Evolutionary conservation across 805 yeast genomes (phyloP).

Genomic region (Pichia californica): DNA sequence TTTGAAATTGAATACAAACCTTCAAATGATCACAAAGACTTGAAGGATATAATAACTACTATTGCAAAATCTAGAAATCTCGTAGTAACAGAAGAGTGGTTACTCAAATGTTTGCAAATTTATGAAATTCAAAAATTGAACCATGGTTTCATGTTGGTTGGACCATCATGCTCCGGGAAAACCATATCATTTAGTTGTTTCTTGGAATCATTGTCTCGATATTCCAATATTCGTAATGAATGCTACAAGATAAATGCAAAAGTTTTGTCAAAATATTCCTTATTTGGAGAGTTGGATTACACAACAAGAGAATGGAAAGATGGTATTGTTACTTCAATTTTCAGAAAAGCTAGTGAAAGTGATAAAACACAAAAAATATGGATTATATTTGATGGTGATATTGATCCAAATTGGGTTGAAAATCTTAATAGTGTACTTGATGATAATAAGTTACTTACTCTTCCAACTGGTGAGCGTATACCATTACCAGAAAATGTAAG

Average conservation of each 20-base stretch:
- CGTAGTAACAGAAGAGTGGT: conserved; percentile 36
- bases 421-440: conserved; percentile 85
- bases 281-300: conserved; percentile 67
- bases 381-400: conserved; percentile 87
- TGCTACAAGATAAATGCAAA: conserved; percentile 64
- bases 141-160: conserved; percentile 79
- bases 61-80: conserved; percentile 31
- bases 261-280: conserved; percentile 53
- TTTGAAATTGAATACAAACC: conserved; percentile 21
- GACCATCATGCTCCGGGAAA: conserved; percentile 73
- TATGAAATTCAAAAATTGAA: conserved; percentile 53
- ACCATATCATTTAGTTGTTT: conserved; percentile 46
- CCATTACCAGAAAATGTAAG: conserved; percentile 56
- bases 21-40: conserved; percentile 13
- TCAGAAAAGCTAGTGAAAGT: conserved; percentile 53
- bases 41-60: conserved; percentile 24
- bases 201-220: conserved; percentile 34
- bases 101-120: conserved; percentile 53
- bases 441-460: conserved; percentile 73
- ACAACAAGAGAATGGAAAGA: conserved; percentile 90
- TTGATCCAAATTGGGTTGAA: conserved; percentile 93
- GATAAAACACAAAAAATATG: conserved; percentile 58
- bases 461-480: conserved; percentile 87
- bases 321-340: conserved; percentile 66
- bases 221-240: conserved; percentile 30